phyloP scores from a whole-genome alignment of 345 rosid species.

The Gossypium mustelinum region DNA sequence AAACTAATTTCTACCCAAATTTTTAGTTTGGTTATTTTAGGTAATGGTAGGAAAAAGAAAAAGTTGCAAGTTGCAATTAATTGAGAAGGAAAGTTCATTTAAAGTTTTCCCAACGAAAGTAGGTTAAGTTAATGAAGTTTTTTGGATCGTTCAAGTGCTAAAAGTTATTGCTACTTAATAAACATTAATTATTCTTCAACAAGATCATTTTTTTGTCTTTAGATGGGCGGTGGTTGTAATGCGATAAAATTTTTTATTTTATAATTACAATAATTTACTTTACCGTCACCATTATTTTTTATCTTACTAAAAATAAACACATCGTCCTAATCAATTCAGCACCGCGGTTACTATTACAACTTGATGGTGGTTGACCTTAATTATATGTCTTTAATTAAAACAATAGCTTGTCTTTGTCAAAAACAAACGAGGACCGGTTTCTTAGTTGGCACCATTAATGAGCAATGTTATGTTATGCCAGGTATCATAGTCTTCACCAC shows the following conservation, averaged over 20 bases:
- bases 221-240: rapidly evolving
- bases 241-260: rapidly evolving
- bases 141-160: not conserved
- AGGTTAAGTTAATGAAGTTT: not conserved
- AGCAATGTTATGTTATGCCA: constrained; percentile 22
- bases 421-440: not conserved
- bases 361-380: not conserved
- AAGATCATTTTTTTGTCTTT: not conserved
- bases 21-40: not conserved
- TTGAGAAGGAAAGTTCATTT: not conserved
- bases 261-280: too few relatives aligned
- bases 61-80: not conserved
- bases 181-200: not conserved
- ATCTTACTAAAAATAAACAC: too few relatives aligned
- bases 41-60: not conserved
- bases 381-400: too few relatives aligned
- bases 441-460: not conserved
- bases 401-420: not conserved
- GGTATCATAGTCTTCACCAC: constrained; percentile 88
- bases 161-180: too few relatives aligned
- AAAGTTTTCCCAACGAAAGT: not conserved
- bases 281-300: too few relatives aligned
- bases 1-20: not conserved
- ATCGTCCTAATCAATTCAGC: too few relatives aligned
- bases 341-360: too few relatives aligned